Evolutionary conservation across 2,329 filamentous ascomycete species (phyloP), one percentile per base, ranked within the genome.

Genomic region (Cladosporium cucumerinum): DNA sequence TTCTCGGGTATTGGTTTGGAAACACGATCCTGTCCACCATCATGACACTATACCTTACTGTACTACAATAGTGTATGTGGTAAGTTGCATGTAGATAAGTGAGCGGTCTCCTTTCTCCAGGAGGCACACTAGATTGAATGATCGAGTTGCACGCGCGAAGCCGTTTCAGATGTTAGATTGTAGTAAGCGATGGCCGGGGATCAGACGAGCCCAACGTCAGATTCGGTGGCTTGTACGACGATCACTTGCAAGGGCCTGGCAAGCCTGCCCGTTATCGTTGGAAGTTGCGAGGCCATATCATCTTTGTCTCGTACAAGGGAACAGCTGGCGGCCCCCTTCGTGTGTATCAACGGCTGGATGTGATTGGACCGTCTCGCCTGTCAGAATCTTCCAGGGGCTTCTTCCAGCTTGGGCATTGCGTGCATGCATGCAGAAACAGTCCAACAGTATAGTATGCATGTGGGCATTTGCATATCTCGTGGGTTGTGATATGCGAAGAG

Each of bases 201-300:
- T 58, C 23, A 58, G 55, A 34, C 46, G 34, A 46, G 32, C 55
- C 36, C 55, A 58, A 58, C 55, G 55, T 58, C 55, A 25, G 34
- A 58, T 58, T 16, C 34, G 55, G 55, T 26, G 21, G 32, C 55
- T 58, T 26, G 36, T 58, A 34, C 55, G 55, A 30, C 55, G 55
- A 58, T 58, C 55, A 58, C 36, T 46, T 36, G 32, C 54, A 57
- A 57, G 54, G 54, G 54, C 54, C 14, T 54, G n/a, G 51, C 51
- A 18, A 25, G 28, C 52, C 12, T 52, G 26, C 30, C 39, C 51
- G 51, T 54, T 54, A 54, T 54, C 51, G 51, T 54, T 54, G 39
- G 39, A 21, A 21, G 39, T 46, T 46, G 39, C 39, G n/a, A 46
- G n/a, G 39, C 39, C n/a, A 28, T 54, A 54, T 54, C 51, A 54